Evolutionary conservation across 768 basidiomycete species (phyloP), one percentile per base, ranked within the genome.

Genomic region (Candolleomyces eurysporus): DNA sequence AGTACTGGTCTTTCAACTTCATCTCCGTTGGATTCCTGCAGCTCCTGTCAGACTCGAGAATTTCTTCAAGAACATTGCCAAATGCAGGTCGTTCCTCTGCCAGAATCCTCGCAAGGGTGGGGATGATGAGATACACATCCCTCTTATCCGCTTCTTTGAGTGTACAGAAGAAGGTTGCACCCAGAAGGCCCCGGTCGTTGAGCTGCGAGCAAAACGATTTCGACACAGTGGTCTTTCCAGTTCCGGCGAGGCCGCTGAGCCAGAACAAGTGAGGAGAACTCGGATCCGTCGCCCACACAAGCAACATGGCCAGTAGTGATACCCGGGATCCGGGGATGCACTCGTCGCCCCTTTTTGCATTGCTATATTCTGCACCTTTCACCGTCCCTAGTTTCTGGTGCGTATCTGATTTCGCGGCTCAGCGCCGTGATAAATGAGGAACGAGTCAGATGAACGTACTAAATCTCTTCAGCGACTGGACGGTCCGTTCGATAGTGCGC

Each of bases 161-260:
- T 9, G 63, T 61, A 39, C 61, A 59, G 60, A 64, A 64, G 58
- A 40, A 61, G 3, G 51, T 42, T 3, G 56, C 63, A n/a, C 59
- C 63, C 16, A 61, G 56, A 1, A 45, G 55, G 16, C 55, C 43
- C 43, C 40, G 21, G 19, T 48, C 55, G n/a, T 21, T 2, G 22
- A 50, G 60, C 5, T 45, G 50, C 8, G 50, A 51, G 9, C 50
- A 50, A 40, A 64, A 58, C 14, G 63, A 58, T 40, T 64, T 46
- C 3, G 56, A 40, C 7, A 64, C 48, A 2, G 63, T 56, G 2
- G 63, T 61, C 52, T 64, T 64, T 30, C 63, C 63, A 13, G 57
- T 61, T 0, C 63, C 63, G 1, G 60, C 58, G 1, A 54, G 40
- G 11, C 57, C 63, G 22, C 19, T 14, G 4, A 64, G 49, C 60